Conservation (phyloP, 495 filamentous ascomycete species). For the Tuber umbilicatum region DNA sequence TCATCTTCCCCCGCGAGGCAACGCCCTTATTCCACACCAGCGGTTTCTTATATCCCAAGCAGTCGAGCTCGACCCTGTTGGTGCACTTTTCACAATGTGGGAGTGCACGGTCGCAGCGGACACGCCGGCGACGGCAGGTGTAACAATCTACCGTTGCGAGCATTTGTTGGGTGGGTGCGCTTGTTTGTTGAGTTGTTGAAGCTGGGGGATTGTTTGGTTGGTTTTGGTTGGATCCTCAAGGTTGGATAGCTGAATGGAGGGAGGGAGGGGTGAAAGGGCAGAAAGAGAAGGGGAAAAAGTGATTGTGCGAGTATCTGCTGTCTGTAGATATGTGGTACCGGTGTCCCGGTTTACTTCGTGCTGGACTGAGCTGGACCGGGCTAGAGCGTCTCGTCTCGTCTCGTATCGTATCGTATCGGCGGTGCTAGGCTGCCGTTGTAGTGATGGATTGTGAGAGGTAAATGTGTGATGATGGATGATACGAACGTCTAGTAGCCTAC, state of each 20-base stretch:
- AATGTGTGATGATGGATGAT: background rate
- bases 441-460: background rate
- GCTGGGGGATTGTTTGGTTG: background rate
- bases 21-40: constrained; percentile 45
- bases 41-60: constrained; percentile 45
- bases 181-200: background rate
- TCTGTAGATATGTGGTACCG: background rate
- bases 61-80: constrained; percentile 38
- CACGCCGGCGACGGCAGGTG: constrained; percentile 44
- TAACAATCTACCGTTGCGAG: constrained; percentile 41
- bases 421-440: background rate
- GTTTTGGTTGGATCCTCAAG: background rate
- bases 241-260: background rate
- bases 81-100: constrained; percentile 44
- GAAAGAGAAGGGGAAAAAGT: background rate
- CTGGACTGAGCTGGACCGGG: background rate
- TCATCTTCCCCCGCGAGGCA: constrained; percentile 46
- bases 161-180: background rate
- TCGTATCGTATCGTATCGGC: background rate
- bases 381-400: background rate
- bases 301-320: background rate
- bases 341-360: background rate
- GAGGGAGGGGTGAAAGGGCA: background rate
- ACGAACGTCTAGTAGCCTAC: background rate
- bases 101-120: constrained; percentile 44